phyloP scores from a whole-genome alignment of 2,329 filamentous ascomycete species.

The Coniochaeta hoffmannii region DNA sequence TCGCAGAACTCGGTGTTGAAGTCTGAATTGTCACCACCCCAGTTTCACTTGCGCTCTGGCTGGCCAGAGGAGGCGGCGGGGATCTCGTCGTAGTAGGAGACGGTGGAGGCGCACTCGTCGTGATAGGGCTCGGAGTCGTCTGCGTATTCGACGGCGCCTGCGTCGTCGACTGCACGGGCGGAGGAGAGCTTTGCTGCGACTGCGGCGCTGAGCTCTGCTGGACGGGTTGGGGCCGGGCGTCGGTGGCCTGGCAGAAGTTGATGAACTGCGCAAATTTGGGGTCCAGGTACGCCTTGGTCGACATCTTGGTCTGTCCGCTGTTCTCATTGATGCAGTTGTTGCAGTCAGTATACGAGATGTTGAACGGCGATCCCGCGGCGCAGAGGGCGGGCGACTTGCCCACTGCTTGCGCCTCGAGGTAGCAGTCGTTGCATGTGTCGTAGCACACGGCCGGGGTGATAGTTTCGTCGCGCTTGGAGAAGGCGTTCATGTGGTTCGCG shows the following conservation, averaged over 20 bases:
- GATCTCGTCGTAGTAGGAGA: not conserved
- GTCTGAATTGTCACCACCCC: not conserved
- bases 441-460: constrained; percentile 42
- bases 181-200: not conserved
- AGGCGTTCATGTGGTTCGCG: constrained; percentile 11
- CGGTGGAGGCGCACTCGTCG: not conserved
- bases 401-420: constrained; percentile 32
- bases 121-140: not conserved
- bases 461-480: constrained; percentile 31
- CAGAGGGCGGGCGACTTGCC: constrained; percentile 46
- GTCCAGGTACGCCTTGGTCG: constrained; percentile 25
- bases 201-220: not conserved
- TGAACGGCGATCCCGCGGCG: constrained; percentile 31
- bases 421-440: constrained; percentile 42
- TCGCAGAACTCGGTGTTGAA: not conserved
- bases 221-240: not conserved
- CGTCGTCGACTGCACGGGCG: not conserved
- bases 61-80: not conserved
- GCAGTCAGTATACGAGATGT: constrained; percentile 29
- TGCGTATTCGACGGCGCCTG: not conserved
- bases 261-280: constrained; percentile 36
- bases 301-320: constrained; percentile 16
- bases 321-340: constrained; percentile 29
- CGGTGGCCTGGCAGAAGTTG: constrained; percentile 31
- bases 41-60: not conserved